Conservation (phyloP, 192 early-diverging fungal species). For the Entrophospora sp. region DNA sequence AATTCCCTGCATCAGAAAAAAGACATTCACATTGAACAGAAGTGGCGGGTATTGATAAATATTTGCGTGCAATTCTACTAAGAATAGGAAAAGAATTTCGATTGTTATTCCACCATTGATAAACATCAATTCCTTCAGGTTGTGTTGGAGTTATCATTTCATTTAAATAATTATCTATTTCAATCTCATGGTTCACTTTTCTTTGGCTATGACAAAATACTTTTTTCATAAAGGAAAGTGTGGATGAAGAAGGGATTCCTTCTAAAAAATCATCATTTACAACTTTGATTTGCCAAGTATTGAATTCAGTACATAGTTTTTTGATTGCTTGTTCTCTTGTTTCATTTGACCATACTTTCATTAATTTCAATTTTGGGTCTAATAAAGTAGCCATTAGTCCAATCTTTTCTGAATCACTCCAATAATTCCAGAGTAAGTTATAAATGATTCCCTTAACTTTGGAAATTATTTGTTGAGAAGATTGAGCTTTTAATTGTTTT, state of each 20-base stretch:
- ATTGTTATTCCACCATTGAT: background rate
- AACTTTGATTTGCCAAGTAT: background rate
- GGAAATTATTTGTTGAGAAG: no score
- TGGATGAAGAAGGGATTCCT: background rate
- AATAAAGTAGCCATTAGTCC: background rate
- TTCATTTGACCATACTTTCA: background rate
- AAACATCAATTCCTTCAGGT: background rate
- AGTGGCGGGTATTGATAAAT: no score
- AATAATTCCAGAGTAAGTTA: no score
- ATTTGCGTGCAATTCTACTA: no score
- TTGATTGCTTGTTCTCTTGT: background rate
- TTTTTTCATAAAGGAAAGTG: background rate
- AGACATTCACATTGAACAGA: no score
- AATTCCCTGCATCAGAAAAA: no score
- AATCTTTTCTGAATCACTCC: background rate
- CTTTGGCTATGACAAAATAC: background rate
- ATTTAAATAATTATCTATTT: conserved; percentile 11
- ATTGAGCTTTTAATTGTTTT: no score
- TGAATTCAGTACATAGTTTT: background rate
- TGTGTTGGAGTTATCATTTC: background rate
- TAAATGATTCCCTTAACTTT: no score
- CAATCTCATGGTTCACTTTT: background rate
- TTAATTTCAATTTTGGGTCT: background rate
- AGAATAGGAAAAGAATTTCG: no score
- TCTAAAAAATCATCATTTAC: background rate